Conservation (phyloP, 2,329 filamentous ascomycete species). For the Botryotinia convoluta region DNA sequence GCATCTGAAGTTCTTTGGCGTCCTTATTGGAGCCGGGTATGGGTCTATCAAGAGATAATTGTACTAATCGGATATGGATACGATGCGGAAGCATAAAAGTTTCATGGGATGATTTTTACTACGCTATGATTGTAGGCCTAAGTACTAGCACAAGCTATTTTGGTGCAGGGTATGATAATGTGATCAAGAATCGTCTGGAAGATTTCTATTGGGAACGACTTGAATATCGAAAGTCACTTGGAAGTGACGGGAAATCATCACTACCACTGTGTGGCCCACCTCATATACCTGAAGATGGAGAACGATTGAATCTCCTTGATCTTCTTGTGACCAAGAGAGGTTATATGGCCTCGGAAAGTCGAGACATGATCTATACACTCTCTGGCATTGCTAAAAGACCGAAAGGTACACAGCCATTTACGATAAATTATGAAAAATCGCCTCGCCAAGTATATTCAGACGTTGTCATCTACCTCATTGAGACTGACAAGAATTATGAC, state of each 20-base stretch:
- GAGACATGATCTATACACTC: not conserved
- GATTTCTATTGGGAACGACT: not conserved
- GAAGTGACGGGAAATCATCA: not conserved
- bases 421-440: not conserved
- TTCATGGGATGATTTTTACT: not conserved
- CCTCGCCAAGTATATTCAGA: not conserved
- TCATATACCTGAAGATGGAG: not conserved
- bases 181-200: not conserved
- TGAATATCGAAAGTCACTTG: not conserved
- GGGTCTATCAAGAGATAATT: not conserved
- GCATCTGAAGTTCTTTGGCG: not conserved
- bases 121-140: not conserved
- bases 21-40: not conserved
- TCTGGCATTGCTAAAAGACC: not conserved
- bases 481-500: not conserved
- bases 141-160: not conserved
- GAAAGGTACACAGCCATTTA: not conserved
- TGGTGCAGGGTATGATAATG: not conserved
- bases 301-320: not conserved
- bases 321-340: not conserved
- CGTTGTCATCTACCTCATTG: not conserved
- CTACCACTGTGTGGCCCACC: not conserved
- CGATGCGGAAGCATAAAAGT: not conserved
- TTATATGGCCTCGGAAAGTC: not conserved
- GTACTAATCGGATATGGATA: not conserved